Percentiles rank a stretch among this genome's conserved stretches.
These are phyloP conservation scores for Trichoderma polysporum DNA, from an alignment of 2,329 filamentous ascomycete species.

Conservation along the genomic window DNA sequence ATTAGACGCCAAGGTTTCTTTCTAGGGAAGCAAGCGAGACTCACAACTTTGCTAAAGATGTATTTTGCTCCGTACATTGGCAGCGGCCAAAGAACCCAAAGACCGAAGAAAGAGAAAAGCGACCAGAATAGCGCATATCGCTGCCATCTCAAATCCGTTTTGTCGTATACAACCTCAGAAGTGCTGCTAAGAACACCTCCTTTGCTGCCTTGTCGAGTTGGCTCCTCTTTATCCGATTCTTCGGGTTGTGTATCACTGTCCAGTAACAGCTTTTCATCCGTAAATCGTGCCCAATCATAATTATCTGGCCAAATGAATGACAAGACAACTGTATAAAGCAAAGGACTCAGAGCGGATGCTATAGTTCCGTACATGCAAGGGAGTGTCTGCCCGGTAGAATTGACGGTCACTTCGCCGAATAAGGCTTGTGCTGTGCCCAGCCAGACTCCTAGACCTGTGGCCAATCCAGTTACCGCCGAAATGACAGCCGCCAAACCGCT, in stretches of 20 bases:
- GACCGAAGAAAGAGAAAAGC: constrained; percentile 6
- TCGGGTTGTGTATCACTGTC: not conserved
- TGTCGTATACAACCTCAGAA: not conserved
- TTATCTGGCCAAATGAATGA: constrained; percentile 12
- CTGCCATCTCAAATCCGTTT: constrained; percentile 3
- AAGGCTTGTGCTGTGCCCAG: not conserved
- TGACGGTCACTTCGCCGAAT: not conserved
- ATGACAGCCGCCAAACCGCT: not conserved
- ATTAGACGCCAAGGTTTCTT: not conserved
- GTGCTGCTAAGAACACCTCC: not conserved
- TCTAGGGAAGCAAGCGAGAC: not conserved
- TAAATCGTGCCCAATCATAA: constrained; percentile 1
- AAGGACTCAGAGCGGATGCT: constrained; percentile 3
- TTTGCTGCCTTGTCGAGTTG: not conserved
- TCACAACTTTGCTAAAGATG: constrained; percentile 8
- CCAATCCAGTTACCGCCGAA: not conserved
- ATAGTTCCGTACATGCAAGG: constrained; percentile 11
- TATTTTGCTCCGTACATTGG: constrained; percentile 13
- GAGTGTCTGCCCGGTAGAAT: constrained; percentile 9
- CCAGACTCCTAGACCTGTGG: not conserved
- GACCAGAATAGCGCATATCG: constrained; percentile 8
- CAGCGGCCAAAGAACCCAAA: constrained; percentile 13
- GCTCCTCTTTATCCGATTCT: not conserved
- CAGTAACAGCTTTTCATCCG: not conserved
- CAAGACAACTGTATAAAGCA: constrained; percentile 9